phyloP scores from a whole-genome alignment of 2,329 filamentous ascomycete species.

The Zelopaecilomyces penicillatus region DNA sequence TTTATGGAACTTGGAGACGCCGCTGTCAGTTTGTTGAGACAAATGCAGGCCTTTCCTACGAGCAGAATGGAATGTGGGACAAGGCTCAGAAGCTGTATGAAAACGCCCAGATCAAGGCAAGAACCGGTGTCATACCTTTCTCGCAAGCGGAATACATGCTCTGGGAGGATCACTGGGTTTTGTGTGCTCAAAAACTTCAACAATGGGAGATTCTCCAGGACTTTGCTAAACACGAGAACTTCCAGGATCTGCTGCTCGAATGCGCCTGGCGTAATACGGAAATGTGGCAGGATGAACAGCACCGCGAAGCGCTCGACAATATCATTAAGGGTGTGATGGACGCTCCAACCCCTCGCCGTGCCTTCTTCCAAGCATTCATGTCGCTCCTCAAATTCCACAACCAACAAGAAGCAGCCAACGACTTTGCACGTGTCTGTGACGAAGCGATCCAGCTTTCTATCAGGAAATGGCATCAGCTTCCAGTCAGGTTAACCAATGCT shows the following conservation, averaged over 20 bases:
- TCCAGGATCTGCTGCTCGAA: conserved; percentile 91
- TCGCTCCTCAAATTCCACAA: conserved; percentile 88
- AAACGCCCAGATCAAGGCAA: conserved; percentile 90
- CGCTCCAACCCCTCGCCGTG: conserved; percentile 83
- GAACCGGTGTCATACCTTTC: conserved; percentile 92
- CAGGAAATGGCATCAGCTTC: conserved; percentile 98
- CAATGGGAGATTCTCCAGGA: conserved; percentile 98
- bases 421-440: conserved; percentile 87
- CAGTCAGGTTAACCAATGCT: conserved; percentile 83
- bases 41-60: conserved; percentile 92
- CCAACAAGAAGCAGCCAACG: conserved; percentile 67
- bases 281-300: conserved; percentile 81
- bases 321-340: conserved; percentile 97
- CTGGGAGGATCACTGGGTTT: conserved; percentile 98
- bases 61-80: conserved; percentile 99
- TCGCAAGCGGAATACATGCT: conserved; percentile 97
- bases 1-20: conserved; percentile 93
- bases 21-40: conserved; percentile 96
- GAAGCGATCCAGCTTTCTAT: conserved; percentile 97
- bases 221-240: conserved; percentile 97
- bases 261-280: conserved; percentile 94
- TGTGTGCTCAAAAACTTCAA: conserved; percentile 95
- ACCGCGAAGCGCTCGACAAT: conserved; percentile 81
- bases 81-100: conserved; percentile 97
- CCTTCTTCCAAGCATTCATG: conserved; percentile 99